These are phyloP conservation scores for Striga hermonthica DNA, from an alignment of 305 asterid genomes.

Conservation along the genomic window DNA sequence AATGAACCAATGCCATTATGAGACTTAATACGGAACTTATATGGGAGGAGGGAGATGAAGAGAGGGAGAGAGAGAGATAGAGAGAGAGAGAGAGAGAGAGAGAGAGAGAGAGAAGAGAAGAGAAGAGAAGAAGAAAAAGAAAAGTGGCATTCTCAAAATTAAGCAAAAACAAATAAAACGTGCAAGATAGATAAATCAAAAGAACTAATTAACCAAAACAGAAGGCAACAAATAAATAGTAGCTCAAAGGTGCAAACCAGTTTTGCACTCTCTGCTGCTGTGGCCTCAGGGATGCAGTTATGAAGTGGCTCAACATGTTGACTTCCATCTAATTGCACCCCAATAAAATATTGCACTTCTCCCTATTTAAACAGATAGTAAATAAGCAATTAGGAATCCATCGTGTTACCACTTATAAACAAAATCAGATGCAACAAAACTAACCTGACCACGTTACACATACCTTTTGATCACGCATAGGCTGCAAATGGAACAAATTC, in stretches of 20 bases:
- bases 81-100: too few relatives aligned
- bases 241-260: conserved; percentile 47
- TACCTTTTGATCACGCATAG: conserved; percentile 99
- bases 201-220: conserved; percentile 11
- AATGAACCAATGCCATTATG: conserved; percentile 21
- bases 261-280: conserved; percentile 68
- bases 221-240: background rate
- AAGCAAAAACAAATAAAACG: background rate
- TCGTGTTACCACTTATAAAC: background rate
- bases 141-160: too few relatives aligned
- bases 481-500: conserved; percentile 98
- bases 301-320: conserved; percentile 89
- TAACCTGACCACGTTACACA: background rate
- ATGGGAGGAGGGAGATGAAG: background rate
- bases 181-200: conserved; percentile 12
- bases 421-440: conserved; percentile 18
- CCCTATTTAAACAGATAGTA: conserved; percentile 52
- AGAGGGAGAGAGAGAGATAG: background rate
- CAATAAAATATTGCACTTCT: conserved; percentile 97
- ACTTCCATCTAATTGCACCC: conserved; percentile 97
- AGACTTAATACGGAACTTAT: conserved; percentile 11
- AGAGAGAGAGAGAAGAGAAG: background rate
- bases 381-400: conserved; percentile 2
- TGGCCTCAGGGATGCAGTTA: conserved; percentile 81
- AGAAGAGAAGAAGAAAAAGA: too few relatives aligned